A percentile compares a stretch with the other conserved stretches of the same genome.
Evolutionary conservation across 2,329 filamentous ascomycete species (phyloP).

Genomic region (Hortaea sp.): DNA sequence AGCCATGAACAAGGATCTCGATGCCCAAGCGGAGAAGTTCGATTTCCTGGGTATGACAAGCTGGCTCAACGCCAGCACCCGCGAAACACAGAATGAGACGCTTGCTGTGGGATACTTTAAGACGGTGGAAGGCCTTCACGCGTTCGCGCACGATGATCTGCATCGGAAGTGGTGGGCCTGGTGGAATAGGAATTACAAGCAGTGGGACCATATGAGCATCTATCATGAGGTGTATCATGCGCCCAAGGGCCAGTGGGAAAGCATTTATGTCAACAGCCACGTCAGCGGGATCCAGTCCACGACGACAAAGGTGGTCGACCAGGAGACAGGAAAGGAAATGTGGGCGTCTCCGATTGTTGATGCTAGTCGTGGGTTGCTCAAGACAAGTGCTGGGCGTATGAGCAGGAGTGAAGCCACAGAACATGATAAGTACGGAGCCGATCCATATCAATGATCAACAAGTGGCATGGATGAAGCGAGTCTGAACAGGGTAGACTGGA

Average conservation of each 20-base stretch:
- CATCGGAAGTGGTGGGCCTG: constrained; percentile 44
- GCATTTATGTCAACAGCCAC: constrained; percentile 37
- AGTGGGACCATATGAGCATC: constrained; percentile 37
- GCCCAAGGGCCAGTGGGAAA: constrained; percentile 26
- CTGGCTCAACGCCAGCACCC: constrained; percentile 31
- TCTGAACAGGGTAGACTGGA: too few species aligned
- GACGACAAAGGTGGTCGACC: constrained; percentile 11
- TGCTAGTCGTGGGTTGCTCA: constrained; percentile 24
- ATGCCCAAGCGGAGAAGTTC: constrained; percentile 31
- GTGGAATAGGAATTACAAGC: constrained; percentile 30
- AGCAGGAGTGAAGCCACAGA: constrained; percentile 17
- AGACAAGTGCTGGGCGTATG: constrained; percentile 26
- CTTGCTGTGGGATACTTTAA: constrained; percentile 43
- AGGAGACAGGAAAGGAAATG: constrained; percentile 13
- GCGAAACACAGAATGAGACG: constrained; percentile 30
- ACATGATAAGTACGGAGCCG: constrained; percentile 12
- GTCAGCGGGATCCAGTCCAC: constrained; percentile 24
- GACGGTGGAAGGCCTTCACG: constrained; percentile 38
- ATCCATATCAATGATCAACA: neutral
- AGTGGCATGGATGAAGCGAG: too few species aligned
- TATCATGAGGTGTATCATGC: constrained; percentile 39
- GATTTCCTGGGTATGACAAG: constrained; percentile 38
- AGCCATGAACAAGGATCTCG: constrained; percentile 27
- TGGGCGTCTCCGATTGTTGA: constrained; percentile 26
- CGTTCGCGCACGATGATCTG: constrained; percentile 40